Percentiles rank a stretch among this genome's conserved stretches.
These are phyloP conservation scores for Echria macrotheca DNA, from an alignment of 495 filamentous ascomycete genomes.

Conservation along the genomic window DNA sequence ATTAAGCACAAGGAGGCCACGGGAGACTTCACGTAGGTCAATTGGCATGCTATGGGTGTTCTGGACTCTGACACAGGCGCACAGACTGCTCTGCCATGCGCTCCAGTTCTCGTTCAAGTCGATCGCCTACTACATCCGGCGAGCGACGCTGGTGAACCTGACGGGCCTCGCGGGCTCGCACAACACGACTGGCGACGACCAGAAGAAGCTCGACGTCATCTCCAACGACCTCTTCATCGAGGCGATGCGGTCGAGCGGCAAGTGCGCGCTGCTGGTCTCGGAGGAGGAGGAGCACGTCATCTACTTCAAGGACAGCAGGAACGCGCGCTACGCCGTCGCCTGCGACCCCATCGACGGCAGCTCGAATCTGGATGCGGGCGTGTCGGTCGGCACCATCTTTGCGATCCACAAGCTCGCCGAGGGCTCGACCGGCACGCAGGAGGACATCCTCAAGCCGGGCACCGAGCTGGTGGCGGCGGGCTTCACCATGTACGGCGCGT, in stretches of 20 bases:
- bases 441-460: slow-evolving; percentile 83
- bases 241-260: slow-evolving; percentile 85
- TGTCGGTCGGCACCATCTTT: slow-evolving; percentile 98
- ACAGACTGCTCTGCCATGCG: slow-evolving; percentile 88
- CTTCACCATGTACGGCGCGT: slow-evolving; percentile 99
- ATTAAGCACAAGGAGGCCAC: slow-evolving; percentile 88
- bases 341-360: slow-evolving; percentile 98
- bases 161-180: slow-evolving; percentile 91
- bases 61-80: background rate
- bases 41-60: slow-evolving; percentile 3
- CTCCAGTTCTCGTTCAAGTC: slow-evolving; percentile 99
- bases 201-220: slow-evolving; percentile 99
- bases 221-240: slow-evolving; percentile 96
- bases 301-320: slow-evolving; percentile 69
- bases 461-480: slow-evolving; percentile 88
- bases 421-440: slow-evolving; percentile 61
- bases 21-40: slow-evolving; percentile 88
- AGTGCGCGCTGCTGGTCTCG: slow-evolving; percentile 84
- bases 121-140: slow-evolving; percentile 98
- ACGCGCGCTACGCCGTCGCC: slow-evolving; percentile 88
- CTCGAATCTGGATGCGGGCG: slow-evolving; percentile 95
- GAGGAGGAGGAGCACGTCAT: slow-evolving; percentile 95
- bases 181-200: slow-evolving; percentile 94
- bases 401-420: slow-evolving; percentile 83
- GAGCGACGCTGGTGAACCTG: slow-evolving; percentile 94